phyloP scores from a whole-genome alignment of 495 filamentous ascomycete genomes.

The Penicillium diatomitis region DNA sequence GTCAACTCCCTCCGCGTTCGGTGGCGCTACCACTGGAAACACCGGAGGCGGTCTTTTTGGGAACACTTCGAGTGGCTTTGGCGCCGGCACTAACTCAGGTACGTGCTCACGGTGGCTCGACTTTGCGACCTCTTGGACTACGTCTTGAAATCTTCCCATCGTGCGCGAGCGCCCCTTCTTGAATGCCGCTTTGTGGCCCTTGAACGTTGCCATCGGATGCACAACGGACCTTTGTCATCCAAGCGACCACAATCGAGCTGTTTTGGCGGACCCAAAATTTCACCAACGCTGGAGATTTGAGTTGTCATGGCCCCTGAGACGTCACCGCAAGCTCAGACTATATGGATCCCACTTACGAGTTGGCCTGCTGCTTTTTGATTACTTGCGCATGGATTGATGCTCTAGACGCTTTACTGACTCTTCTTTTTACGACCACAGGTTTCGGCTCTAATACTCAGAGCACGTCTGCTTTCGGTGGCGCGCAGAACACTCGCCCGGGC shows the following conservation, averaged over 20 bases:
- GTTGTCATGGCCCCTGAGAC: too few relatives aligned
- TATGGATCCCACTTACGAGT: slow-evolving; percentile 6
- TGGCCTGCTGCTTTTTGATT: slow-evolving; percentile 14
- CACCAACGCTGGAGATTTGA: too few relatives aligned
- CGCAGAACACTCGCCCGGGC: slow-evolving; percentile 22
- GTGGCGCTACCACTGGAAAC: slow-evolving; percentile 23
- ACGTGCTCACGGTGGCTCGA: slow-evolving; percentile 32
- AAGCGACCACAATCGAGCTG: too few relatives aligned
- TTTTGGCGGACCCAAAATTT: too few relatives aligned
- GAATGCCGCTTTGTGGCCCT: too few relatives aligned
- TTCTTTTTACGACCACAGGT: slow-evolving; percentile 14
- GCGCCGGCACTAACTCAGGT: slow-evolving; percentile 51
- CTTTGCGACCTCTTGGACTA: slow-evolving; percentile 17
- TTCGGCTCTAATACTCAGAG: slow-evolving; percentile 30
- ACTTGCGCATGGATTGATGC: background rate
- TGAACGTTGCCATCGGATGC: background rate
- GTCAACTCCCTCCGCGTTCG: slow-evolving; percentile 34
- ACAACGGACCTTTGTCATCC: too few relatives aligned
- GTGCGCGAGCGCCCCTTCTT: too few relatives aligned
- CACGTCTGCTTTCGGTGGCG: slow-evolving; percentile 28
- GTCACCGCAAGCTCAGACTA: too few relatives aligned
- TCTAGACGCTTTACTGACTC: slow-evolving; percentile 11
- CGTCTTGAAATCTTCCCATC: too few relatives aligned
- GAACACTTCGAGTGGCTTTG: slow-evolving; percentile 44
- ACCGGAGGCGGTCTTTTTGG: slow-evolving; percentile 35